Conservation (phyloP, 202 grass and related monocot genomes). For the Tripidium arundinaceum region DNA sequence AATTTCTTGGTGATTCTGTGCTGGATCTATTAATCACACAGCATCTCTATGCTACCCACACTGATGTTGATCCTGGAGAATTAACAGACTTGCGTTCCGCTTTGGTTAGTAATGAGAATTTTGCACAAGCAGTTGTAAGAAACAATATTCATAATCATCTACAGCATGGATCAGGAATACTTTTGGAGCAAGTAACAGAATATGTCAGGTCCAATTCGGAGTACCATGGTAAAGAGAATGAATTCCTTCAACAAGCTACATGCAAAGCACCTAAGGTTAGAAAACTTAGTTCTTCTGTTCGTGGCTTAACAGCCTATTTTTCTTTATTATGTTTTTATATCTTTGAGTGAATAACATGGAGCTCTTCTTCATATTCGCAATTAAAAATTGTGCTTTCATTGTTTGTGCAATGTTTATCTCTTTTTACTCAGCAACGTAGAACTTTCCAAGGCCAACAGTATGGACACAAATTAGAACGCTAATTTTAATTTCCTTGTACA, state of each 20-base stretch:
- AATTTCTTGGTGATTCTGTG: conserved; percentile 94
- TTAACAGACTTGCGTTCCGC: conserved; percentile 80
- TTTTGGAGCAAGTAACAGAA: conserved; percentile 78
- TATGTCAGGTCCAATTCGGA: conserved; percentile 53
- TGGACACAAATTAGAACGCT: too few relatives aligned
- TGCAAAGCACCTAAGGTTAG: conserved; percentile 83
- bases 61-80: conserved; percentile 81
- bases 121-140: conserved; percentile 75
- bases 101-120: conserved; percentile 90
- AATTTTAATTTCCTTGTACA: conserved; percentile 33
- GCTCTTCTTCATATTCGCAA: not conserved
- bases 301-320: conserved; percentile 1
- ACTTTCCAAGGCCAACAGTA: not conserved
- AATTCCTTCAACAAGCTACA: conserved; percentile 40
- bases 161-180: conserved; percentile 79
- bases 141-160: conserved; percentile 74
- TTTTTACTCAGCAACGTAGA: not conserved
- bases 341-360: not conserved
- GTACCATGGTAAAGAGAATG: conserved; percentile 33
- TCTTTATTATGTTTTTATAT: not conserved
- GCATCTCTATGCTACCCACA: conserved; percentile 63
- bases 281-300: conserved; percentile 15
- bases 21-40: conserved; percentile 83
- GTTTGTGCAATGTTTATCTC: conserved; percentile 12
- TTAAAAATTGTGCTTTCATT: not conserved